Base-by-base conservation (phyloP, 805 yeast species). In the Candida michaelii region DNA sequence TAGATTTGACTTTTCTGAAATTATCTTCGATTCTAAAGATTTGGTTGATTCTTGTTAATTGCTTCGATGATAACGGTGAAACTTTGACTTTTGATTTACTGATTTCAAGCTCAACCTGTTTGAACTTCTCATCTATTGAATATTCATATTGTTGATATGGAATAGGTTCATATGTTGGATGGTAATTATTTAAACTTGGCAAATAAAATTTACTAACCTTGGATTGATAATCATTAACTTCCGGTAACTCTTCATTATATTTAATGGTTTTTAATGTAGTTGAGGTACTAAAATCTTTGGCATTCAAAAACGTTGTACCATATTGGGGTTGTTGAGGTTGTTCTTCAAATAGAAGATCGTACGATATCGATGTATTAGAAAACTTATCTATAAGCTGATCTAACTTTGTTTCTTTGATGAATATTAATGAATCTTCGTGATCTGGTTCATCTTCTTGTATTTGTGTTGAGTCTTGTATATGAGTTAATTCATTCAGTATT, bases 41-140 rank as follows among this genome's bases (percentile, higher is more conserved):
- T 21, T 40, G 23, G 15, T 36, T 13, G 6, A 59, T 52, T 27
- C 38, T 18, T 4, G 27, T 10, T 15, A 48, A 18, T 39, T 55
- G 52, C 3, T 37, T 42, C 5, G 41, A 27, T 3, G 35, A 14
- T 25, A 58, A 36, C 5, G 56, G 49, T 14, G 14, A 16, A 3
- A 56, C 36, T 16, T 32, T 32, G 12, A 49, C 37, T 21, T 44
- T 23, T 11, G 42, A 40, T 18, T 35, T 41, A 15, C 43, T 40
- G 29, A 54, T 48, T 41, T 51, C 54, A 17, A 48, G 40, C 9
- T 53, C 51, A 1, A 54, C 41, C 21, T 47, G 35, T 14, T 46
- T 36, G 4, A 50, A 35, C 14, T 50, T 36, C 7, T 45, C 43
- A 19, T 50, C 52, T 4, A 49, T 35, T 10, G 47, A 34, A 30